Conservation (phyloP, 371 early-diverging fungal genomes). For the Mucor circinelloides region DNA sequence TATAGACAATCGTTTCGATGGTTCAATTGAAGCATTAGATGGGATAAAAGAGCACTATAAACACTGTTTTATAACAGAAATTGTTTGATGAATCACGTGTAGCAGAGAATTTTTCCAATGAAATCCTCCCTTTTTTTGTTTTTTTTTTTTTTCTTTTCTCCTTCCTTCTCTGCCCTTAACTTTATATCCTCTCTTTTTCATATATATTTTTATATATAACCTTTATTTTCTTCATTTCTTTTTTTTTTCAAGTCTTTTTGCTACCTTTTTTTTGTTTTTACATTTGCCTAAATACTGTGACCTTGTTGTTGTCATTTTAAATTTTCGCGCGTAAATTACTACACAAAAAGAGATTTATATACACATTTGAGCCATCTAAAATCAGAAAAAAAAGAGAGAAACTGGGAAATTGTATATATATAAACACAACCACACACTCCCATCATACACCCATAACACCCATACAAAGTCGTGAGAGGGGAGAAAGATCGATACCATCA, state of each 20-base stretch:
- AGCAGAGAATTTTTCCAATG: slow-evolving; percentile 9
- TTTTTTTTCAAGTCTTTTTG: slow-evolving; percentile 16
- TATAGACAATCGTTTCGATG: not conserved
- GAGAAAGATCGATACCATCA: too few species aligned
- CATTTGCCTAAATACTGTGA: not conserved
- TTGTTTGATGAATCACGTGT: not conserved
- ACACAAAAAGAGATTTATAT: not conserved
- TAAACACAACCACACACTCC: not conserved
- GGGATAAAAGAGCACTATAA: not conserved
- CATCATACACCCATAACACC: not conserved
- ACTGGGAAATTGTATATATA: not conserved
- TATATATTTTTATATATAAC: not conserved
- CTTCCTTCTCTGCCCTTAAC: not conserved
- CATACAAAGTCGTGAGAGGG: too few species aligned
- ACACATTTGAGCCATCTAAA: not conserved
- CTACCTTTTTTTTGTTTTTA: not conserved
- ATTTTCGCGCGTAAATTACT: slow-evolving; percentile 2
- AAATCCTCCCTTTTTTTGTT: not conserved
- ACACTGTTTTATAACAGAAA: not conserved
- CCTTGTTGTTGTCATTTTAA: slow-evolving; percentile 8
- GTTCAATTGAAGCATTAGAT: not conserved
- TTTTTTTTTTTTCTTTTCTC: slow-evolving; percentile 2
- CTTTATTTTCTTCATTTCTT: slow-evolving; percentile 11
- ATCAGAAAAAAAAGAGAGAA: slow-evolving; percentile 3
- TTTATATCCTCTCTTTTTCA: not conserved